Conservation (phyloP, 1,139 yeast genomes). For the Sugiyamaella xylanicola region DNA sequence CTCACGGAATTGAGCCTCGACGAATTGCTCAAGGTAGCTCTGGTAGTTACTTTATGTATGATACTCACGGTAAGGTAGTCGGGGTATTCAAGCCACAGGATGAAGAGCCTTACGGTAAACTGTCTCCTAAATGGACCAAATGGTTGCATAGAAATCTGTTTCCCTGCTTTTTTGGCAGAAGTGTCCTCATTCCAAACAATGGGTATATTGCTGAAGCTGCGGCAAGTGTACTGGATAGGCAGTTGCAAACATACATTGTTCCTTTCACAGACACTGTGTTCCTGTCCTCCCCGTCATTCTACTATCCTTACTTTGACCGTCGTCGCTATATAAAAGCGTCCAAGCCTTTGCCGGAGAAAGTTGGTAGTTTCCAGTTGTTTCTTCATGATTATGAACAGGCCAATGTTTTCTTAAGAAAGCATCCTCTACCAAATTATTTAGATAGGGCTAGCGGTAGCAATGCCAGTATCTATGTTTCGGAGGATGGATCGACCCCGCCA, state of each 20-base stretch:
- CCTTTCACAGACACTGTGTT: slow-evolving; percentile 66
- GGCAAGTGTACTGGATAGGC: slow-evolving; percentile 65
- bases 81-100: slow-evolving; percentile 80
- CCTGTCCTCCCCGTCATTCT: slow-evolving; percentile 57
- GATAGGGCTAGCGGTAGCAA: background rate
- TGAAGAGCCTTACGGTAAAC: slow-evolving; percentile 80
- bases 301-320: slow-evolving; percentile 55
- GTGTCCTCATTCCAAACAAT: slow-evolving; percentile 70
- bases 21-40: slow-evolving; percentile 69
- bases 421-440: slow-evolving; percentile 49
- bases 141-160: slow-evolving; percentile 76
- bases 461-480: slow-evolving; percentile 1
- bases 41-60: slow-evolving; percentile 66
- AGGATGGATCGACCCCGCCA: slow-evolving; percentile 10
- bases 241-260: slow-evolving; percentile 59
- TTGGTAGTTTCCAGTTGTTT: slow-evolving; percentile 71
- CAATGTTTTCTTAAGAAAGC: slow-evolving; percentile 54
- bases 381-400: slow-evolving; percentile 64
- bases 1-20: slow-evolving; percentile 47
- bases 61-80: slow-evolving; percentile 43
- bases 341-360: slow-evolving; percentile 49
- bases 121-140: slow-evolving; percentile 79
- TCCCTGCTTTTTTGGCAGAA: slow-evolving; percentile 76
- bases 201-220: slow-evolving; percentile 77
- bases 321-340: slow-evolving; percentile 33